Evolutionary conservation across 352 stramenopile genomes (phyloP).

Genomic region (Phytopythium sindhum): DNA sequence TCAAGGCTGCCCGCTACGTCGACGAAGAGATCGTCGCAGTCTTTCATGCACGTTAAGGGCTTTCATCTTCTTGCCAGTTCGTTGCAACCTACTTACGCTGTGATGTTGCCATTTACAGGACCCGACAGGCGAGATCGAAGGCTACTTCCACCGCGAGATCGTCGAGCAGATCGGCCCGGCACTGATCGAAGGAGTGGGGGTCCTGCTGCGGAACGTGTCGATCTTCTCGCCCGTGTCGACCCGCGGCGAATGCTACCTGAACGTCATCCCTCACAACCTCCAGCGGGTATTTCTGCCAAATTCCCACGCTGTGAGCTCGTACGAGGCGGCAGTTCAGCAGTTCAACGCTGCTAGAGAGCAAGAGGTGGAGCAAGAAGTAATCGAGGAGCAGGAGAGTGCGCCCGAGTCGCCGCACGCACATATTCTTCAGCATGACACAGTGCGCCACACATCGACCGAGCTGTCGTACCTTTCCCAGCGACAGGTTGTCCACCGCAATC

Average conservation of each 20-base stretch:
- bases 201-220: conserved; percentile 70
- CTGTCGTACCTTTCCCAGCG: conserved; percentile 74
- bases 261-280: conserved; percentile 67
- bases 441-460: conserved; percentile 63
- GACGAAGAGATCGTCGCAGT: conserved; percentile 80
- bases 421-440: conserved; percentile 39
- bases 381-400: conserved; percentile 24
- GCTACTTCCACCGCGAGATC: conserved; percentile 80
- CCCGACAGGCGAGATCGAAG: conserved; percentile 68
- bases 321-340: conserved; percentile 30
- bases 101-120: conserved; percentile 33
- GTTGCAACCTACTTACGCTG: not conserved
- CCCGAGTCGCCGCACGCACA: conserved; percentile 13
- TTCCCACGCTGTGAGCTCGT: conserved; percentile 14
- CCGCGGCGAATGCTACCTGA: conserved; percentile 58
- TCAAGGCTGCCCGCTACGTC: conserved; percentile 81
- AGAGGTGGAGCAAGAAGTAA: conserved; percentile 26
- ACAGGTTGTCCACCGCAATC: conserved; percentile 74
- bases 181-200: conserved; percentile 38
- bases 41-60: conserved; percentile 43
- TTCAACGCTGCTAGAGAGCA: conserved; percentile 47
- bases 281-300: conserved; percentile 47
- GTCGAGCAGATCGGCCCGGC: conserved; percentile 67
- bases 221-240: conserved; percentile 55
- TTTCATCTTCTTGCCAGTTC: not conserved